These are phyloP conservation scores for Ogataea polymorpha DNA, from an alignment of 805 yeast genomes.

Conservation along the genomic window DNA sequence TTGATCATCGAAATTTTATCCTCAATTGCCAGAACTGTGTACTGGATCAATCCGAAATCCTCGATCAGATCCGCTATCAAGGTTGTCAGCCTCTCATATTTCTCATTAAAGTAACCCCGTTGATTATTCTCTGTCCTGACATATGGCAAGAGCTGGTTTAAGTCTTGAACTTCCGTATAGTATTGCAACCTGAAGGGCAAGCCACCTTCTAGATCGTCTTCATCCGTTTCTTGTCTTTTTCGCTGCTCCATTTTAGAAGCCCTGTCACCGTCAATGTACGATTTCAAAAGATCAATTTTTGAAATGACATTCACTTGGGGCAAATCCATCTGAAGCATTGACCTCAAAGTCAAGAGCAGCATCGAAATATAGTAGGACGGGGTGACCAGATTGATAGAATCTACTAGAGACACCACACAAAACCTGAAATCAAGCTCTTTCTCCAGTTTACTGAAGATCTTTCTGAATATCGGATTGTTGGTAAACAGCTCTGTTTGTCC, in stretches of 20 bases:
- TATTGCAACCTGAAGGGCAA: constrained; percentile 80
- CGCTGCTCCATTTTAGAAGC: constrained; percentile 18
- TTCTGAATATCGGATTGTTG: constrained; percentile 70
- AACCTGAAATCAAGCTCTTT: constrained; percentile 65
- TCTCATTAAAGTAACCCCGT: constrained; percentile 48
- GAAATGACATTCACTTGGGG: constrained; percentile 94
- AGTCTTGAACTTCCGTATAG: constrained; percentile 90
- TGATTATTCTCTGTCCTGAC: constrained; percentile 72
- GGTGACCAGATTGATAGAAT: constrained; percentile 73
- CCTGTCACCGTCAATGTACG: constrained; percentile 38
- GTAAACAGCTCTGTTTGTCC: constrained; percentile 97
- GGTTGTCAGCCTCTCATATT: constrained; percentile 60
- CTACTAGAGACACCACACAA: constrained; percentile 84
- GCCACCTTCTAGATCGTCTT: constrained; percentile 43
- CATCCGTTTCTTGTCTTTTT: constrained; percentile 15
- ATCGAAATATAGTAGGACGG: constrained; percentile 90
- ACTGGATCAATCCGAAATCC: constrained; percentile 83
- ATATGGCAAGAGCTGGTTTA: constrained; percentile 62
- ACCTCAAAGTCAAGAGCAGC: constrained; percentile 72
- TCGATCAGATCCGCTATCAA: constrained; percentile 79
- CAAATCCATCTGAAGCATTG: constrained; percentile 88
- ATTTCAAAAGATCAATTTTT: constrained; percentile 77
- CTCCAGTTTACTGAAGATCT: constrained; percentile 63
- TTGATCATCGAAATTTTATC: constrained; percentile 91
- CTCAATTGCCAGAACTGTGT: constrained; percentile 86